phyloP scores from a whole-genome alignment of 2,329 filamentous ascomycete species.

The Diaporthe longicolla region DNA sequence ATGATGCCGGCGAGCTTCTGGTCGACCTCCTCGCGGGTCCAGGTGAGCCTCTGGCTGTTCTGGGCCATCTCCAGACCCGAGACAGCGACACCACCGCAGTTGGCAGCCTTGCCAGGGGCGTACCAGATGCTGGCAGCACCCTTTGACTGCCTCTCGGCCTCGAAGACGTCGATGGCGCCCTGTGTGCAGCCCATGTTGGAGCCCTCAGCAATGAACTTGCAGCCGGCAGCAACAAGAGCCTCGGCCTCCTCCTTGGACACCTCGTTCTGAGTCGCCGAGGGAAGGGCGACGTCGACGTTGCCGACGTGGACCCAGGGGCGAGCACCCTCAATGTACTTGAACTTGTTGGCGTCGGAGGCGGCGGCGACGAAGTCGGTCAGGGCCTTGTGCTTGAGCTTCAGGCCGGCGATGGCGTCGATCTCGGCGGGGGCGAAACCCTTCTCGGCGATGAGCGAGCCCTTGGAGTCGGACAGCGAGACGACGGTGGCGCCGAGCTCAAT shows the following conservation, averaged over 20 bases:
- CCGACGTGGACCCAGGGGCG: conserved; percentile 94
- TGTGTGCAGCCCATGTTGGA: conserved; percentile 99
- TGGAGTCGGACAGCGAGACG: conserved; percentile 93
- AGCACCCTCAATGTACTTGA: conserved; percentile 88
- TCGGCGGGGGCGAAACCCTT: conserved; percentile 83
- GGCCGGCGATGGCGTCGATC: conserved; percentile 81
- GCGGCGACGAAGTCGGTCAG: conserved; percentile 65
- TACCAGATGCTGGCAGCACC: conserved; percentile 87
- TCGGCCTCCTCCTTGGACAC: conserved; percentile 92
- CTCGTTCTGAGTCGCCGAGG: conserved; percentile 97
- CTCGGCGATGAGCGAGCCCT: conserved; percentile 85
- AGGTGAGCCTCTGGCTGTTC: conserved; percentile 87
- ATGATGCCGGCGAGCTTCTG: conserved; percentile 92
- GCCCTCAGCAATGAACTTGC: conserved; percentile 92
- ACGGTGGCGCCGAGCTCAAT: conserved; percentile 96
- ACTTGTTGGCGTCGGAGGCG: conserved; percentile 71
- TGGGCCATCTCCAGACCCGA: conserved; percentile 99
- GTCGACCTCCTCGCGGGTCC: conserved; percentile 93
- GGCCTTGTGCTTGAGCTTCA: conserved; percentile 90
- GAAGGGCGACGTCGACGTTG: conserved; percentile 91
- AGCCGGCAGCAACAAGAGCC: conserved; percentile 81
- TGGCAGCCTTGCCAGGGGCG: conserved; percentile 95
- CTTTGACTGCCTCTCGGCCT: conserved; percentile 81
- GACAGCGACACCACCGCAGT: conserved; percentile 96
- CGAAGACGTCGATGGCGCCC: conserved; percentile 93